Evolutionary conservation across 2,329 filamentous ascomycete genomes (phyloP), one percentile per base, ranked within the genome.

Genomic region (Nigrospora sphaerica): DNA sequence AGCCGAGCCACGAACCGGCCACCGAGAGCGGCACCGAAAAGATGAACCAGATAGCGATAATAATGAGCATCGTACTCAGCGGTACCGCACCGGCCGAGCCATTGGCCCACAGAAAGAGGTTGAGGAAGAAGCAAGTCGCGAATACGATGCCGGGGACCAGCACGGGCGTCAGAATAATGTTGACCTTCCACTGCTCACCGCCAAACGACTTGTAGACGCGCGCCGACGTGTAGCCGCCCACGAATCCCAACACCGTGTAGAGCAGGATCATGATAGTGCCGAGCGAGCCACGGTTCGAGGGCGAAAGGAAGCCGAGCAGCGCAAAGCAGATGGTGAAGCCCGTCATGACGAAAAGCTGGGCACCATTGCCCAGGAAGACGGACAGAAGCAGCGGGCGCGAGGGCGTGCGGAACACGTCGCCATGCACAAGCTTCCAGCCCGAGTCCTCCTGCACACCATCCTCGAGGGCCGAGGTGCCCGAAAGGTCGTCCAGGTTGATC

Each of bases 381-480:
- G 91, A 91, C 17, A 98, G 77, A 13, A 96, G 73, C 28, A 98
- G 76, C 1, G 91, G 87, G 49, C 87, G 83, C 53, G 84, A 81
- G 4, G 93, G 93, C 12, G 85, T 83, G 47, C 93, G 86, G 77
- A 98, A 98, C 32, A 97, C 92, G 64, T 98, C 93, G 45, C 93
- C 93, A 59, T 98, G 93, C 1, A 98, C 91, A 41, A 98, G 72
- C 69, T 98, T 98, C 93, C 93, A 98, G 50, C 93, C 93, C 11
- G 91, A 96, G 65, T 98, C 93, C 61, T 98, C 93, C 65, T 95
- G 91, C 1, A 97, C 88, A 32, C 91, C 92, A 59, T 97, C 92
- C 55, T 96, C 92, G 6, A 90, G 74, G 11, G 77, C 83, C 35
- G 82, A 86, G 3, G 84, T 88, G 36, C 87, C 88, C 36, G 86